These are phyloP conservation scores for Blastomyces gilchristii DNA, from an alignment of 2,329 filamentous ascomycete genomes.

Conservation along the genomic window DNA sequence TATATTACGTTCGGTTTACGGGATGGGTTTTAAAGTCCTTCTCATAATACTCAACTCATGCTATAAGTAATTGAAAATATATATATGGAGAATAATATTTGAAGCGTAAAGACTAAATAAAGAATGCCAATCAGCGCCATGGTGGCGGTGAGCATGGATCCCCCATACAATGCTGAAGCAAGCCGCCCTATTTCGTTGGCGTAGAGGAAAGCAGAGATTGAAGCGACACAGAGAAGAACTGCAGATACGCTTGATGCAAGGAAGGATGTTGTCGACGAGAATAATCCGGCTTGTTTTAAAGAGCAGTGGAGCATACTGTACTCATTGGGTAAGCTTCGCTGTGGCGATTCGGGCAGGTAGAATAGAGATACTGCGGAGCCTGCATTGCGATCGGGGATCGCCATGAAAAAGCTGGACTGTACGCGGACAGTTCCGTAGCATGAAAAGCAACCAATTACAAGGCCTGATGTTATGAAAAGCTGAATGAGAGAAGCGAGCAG, in stretches of 20 bases:
- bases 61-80: conserved; percentile 22
- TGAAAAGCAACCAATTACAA: conserved; percentile 49
- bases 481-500: conserved; percentile 45
- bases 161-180: conserved; percentile 45
- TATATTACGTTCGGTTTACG: not conserved
- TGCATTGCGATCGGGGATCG: conserved; percentile 43
- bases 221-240: conserved; percentile 48
- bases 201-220: conserved; percentile 47
- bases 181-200: conserved; percentile 50
- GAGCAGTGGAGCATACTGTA: conserved; percentile 49
- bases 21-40: not conserved
- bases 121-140: conserved; percentile 27
- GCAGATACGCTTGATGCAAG: conserved; percentile 53
- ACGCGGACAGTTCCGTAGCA: conserved; percentile 47
- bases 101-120: conserved; percentile 22
- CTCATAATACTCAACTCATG: conserved; percentile 19
- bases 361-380: conserved; percentile 27
- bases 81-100: conserved; percentile 24
- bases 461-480: conserved; percentile 41
- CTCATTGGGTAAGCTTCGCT: not conserved
- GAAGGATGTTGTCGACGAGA: conserved; percentile 45
- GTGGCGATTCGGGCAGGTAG: conserved; percentile 43
- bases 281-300: conserved; percentile 51
- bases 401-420: conserved; percentile 44
- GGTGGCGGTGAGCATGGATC: conserved; percentile 38